A percentile compares a stretch with the other conserved stretches of the same genome.
These are phyloP conservation scores for Botrytis tulipae DNA, from an alignment of 2,329 filamentous ascomycete species.

Conservation along the genomic window DNA sequence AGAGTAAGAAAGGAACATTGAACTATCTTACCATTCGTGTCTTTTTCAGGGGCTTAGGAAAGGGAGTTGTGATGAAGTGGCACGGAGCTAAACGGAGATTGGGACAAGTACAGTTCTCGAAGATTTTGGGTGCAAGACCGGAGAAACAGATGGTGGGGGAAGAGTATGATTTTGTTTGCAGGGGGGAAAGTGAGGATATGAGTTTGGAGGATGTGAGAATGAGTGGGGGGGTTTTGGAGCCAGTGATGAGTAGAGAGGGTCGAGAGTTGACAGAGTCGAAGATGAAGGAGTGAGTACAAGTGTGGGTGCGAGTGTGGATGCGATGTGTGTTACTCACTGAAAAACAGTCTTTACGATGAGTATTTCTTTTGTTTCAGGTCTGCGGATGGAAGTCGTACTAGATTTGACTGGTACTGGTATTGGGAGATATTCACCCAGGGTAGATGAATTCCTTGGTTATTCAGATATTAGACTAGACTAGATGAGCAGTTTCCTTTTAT, in stretches of 20 bases:
- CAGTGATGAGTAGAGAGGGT: not conserved
- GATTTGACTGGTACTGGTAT: not conserved
- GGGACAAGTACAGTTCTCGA: not conserved
- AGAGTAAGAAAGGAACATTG: not conserved
- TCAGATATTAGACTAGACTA: not conserved
- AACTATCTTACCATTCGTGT: not conserved
- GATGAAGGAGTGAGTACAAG: not conserved
- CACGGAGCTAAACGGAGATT: not conserved
- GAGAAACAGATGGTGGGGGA: too few species aligned
- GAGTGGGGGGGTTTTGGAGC: not conserved
- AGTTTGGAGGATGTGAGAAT: not conserved
- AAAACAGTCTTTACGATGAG: not conserved
- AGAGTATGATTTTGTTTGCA: conserved; percentile 3
- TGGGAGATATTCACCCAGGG: not conserved
- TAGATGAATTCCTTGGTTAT: not conserved
- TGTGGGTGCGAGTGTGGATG: not conserved
- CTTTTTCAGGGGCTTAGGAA: not conserved
- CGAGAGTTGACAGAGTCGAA: not conserved
- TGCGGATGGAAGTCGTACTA: not conserved
- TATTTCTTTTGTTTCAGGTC: not conserved
- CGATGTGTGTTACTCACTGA: not conserved
- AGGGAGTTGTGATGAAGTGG: not conserved
- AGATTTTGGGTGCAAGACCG: not conserved
- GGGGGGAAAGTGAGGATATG: not conserved
- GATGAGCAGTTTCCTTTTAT: not conserved